Conservation (phyloP, 768 basidiomycete genomes). For the Suillus bovinus region DNA sequence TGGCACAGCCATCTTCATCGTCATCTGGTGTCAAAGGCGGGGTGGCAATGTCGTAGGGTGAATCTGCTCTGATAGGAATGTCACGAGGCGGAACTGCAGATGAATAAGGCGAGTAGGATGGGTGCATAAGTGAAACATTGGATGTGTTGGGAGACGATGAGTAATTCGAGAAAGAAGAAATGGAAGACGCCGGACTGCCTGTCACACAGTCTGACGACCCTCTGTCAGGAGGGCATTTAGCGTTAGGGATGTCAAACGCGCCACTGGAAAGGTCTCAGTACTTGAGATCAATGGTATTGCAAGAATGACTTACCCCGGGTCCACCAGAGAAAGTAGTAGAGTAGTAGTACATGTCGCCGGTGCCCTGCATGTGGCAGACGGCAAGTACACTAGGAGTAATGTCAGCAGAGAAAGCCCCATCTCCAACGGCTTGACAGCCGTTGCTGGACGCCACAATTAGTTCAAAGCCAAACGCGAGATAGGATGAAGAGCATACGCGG, state of each 20-base stretch:
- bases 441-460: constrained; percentile 55
- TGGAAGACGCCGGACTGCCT: constrained; percentile 78
- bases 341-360: constrained; percentile 83
- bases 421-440: constrained; percentile 95
- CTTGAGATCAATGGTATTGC: background rate
- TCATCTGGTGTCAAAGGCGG: constrained; percentile 82
- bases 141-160: constrained; percentile 31
- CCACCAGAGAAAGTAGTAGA: constrained; percentile 94
- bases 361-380: constrained; percentile 83
- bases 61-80: constrained; percentile 43
- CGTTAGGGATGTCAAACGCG: constrained; percentile 90
- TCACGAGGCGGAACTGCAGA: constrained; percentile 39
- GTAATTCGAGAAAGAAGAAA: constrained; percentile 40
- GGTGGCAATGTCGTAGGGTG: constrained; percentile 51
- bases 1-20: constrained; percentile 44
- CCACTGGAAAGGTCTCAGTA: constrained; percentile 55
- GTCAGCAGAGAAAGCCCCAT: constrained; percentile 89
- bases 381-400: constrained; percentile 78
- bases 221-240: constrained; percentile 94
- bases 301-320: constrained; percentile 64
- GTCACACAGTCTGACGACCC: constrained; percentile 96
- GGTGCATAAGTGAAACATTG: constrained; percentile 19
- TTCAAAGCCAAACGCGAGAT: background rate
- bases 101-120: constrained; percentile 23
- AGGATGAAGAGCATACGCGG: constrained; percentile 60